A percentile compares a stretch with the other conserved stretches of the same genome.
These are phyloP conservation scores for Aphanomyces cochlioides DNA, from an alignment of 352 stramenopile species.

Conservation along the genomic window DNA sequence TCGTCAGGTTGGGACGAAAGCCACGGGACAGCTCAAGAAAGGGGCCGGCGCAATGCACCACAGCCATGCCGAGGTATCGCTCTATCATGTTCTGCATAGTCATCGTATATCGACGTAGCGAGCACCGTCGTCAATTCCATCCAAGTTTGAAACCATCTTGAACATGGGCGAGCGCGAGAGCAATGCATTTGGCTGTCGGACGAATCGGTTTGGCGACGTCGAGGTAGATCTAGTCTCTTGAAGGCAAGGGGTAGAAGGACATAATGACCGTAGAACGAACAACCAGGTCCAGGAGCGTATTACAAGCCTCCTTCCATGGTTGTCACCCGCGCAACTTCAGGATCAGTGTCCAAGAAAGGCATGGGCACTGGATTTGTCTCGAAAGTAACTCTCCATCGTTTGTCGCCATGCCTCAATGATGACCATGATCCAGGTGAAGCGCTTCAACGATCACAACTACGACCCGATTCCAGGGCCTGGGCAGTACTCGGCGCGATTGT, in stretches of 20 bases:
- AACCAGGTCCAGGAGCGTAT: slow-evolving; percentile 63
- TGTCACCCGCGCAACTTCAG: slow-evolving; percentile 55
- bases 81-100: neutral
- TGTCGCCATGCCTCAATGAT: neutral
- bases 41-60: neutral
- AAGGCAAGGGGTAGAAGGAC: too few relatives aligned
- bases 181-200: slow-evolving; percentile 67
- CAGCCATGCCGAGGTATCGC: neutral
- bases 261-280: slow-evolving; percentile 48
- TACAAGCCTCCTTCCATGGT: slow-evolving; percentile 61
- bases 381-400: slow-evolving; percentile 34
- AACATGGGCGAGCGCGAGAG: slow-evolving; percentile 53
- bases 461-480: slow-evolving; percentile 57
- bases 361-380: slow-evolving; percentile 77
- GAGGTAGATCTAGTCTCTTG: slow-evolving; percentile 33
- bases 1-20: slow-evolving; percentile 56
- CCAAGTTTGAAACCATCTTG: slow-evolving; percentile 72
- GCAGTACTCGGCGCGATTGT: slow-evolving; percentile 59
- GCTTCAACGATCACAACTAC: slow-evolving; percentile 52
- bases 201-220: slow-evolving; percentile 55
- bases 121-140: slow-evolving; percentile 71
- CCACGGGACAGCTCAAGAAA: slow-evolving; percentile 38
- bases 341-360: slow-evolving; percentile 65
- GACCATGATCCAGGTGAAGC: slow-evolving; percentile 38
- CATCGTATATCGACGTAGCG: neutral